These are phyloP conservation scores for Meredithiella fracta DNA, from an alignment of 2,329 filamentous ascomycete genomes.

Conservation along the genomic window DNA sequence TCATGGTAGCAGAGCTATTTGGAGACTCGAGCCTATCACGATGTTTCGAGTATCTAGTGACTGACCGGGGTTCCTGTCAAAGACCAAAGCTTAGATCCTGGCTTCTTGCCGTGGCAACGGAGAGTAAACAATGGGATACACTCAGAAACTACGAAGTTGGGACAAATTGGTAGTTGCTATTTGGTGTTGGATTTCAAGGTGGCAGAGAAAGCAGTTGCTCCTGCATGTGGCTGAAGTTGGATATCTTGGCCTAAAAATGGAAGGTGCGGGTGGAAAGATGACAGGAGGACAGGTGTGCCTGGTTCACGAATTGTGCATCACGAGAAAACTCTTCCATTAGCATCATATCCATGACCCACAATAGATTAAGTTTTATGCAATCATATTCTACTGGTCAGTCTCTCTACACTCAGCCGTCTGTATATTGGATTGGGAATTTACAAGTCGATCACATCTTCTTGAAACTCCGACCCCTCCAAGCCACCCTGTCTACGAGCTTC, in stretches of 20 bases:
- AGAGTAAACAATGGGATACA: slow-evolving; percentile 1
- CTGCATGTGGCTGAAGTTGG: not conserved
- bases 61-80: not conserved
- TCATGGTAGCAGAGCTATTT: not conserved
- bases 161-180: not conserved
- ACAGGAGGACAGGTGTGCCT: not conserved
- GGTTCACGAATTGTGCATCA: not conserved
- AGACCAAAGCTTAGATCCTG: not conserved
- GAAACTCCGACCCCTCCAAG: not conserved
- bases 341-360: not conserved
- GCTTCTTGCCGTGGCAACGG: not conserved
- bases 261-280: not conserved
- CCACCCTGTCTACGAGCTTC: not conserved
- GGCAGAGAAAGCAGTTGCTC: not conserved
- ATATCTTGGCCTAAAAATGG: not conserved
- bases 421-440: not conserved
- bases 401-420: not conserved
- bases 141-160: not conserved
- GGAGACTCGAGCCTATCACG: no score
- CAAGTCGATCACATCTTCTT: not conserved
- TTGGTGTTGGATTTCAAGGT: not conserved
- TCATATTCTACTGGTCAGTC: not conserved
- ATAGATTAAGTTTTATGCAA: not conserved
- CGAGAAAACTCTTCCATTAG: not conserved
- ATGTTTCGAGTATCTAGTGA: no score